A percentile compares a stretch with the other conserved stretches of the same genome.
phyloP scores from a whole-genome alignment of 176 grass and related monocot species.

The Areca catechu region DNA sequence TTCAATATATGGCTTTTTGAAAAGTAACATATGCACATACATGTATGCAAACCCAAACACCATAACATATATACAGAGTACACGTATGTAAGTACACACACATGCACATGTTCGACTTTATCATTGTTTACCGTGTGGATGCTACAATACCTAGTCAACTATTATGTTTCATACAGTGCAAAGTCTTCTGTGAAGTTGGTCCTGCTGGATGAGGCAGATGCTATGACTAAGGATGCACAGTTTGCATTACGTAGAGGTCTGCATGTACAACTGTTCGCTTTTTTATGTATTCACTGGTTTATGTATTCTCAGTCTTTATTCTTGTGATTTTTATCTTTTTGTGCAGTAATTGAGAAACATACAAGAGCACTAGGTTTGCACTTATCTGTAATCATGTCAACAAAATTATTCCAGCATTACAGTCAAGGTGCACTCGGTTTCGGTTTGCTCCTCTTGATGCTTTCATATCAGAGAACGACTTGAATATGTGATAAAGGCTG shows the following conservation, averaged over 20 bases:
- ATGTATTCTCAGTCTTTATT: constrained; percentile 6
- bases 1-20: no score
- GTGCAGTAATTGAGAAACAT: constrained; percentile 92
- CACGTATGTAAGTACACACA: no score
- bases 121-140: not conserved
- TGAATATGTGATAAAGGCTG: constrained; percentile 83
- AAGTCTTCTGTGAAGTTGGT: constrained; percentile 70
- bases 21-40: no score
- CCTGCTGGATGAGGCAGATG: constrained; percentile 92
- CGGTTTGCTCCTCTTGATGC: constrained; percentile 94
- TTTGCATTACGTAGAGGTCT: constrained; percentile 96
- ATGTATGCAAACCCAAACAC: no score
- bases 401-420: constrained; percentile 96
- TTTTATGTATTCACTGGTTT: constrained; percentile 30
- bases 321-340: constrained; percentile 7
- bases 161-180: constrained; percentile 28
- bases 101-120: not conserved
- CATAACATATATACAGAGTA: no score
- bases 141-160: no score
- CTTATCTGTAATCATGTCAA: constrained; percentile 98
- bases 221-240: constrained; percentile 98
- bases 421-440: constrained; percentile 97
- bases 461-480: constrained; percentile 67
- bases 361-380: constrained; percentile 97
- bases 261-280: not conserved